Base-by-base conservation (phyloP, 768 basidiomycete genomes). In the Leccinum subtestaceum region DNA sequence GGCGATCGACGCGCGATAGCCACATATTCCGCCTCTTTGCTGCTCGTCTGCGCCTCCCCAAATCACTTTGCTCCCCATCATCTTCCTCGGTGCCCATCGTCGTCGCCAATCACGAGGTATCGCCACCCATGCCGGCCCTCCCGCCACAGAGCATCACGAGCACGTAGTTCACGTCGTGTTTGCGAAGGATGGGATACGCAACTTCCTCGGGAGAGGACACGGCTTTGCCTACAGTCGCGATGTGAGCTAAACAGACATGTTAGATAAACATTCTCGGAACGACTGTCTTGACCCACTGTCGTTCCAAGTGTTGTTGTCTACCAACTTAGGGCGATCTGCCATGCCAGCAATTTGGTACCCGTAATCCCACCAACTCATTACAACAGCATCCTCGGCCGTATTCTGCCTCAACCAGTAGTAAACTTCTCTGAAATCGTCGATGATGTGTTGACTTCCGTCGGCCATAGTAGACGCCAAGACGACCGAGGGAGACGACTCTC, bases 341-440 rank as follows among this genome's bases (percentile, higher is more conserved):
- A 98, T 97, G 43, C 97, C 97, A 43, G 97, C 97, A 69, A 98
- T 98, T 75, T 98, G 96, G 72, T 99, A 98, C 29, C 96, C 97
- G 65, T 98, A 99, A 77, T 98, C 97, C 97, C 97, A 98, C 97
- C 97, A 99, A 60, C 90, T 93, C 94, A 96, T 95, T 25, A 98
- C 88, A 32, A 98, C 95, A 5, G 94, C 87, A 60, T 92, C 88
- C 73, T 94, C 80, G 5, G 89, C 82, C 2, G 97, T 99, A 77
- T 98, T 99, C 76, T 95, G 90, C 54, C 97, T 82, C 51, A 99
- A 74, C 97, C 97, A 99, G 70, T 98, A 98, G 74, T 99, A 98
- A 12, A 96, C 97, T 78, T 98, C 97, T 59, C 97, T 84, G 86
- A 98, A 99, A 73, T 99, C 97, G 69, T 99, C 97, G 67, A 99